Conservation (phyloP, 2,329 filamentous ascomycete genomes). For the Xylaria sp. region DNA sequence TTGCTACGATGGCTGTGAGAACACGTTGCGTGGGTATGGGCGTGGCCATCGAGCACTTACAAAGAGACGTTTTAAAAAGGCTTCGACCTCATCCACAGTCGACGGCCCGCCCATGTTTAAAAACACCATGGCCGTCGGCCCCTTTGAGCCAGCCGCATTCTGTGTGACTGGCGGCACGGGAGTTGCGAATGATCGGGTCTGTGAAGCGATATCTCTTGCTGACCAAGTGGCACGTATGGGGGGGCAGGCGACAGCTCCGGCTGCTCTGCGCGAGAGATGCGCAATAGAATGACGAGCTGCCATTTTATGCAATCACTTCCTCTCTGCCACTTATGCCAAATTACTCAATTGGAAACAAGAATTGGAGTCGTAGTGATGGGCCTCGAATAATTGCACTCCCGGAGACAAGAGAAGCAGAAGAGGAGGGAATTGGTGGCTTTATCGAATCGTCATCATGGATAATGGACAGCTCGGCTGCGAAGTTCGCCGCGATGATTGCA, state of each 20-base stretch:
- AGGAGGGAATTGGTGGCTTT: background rate
- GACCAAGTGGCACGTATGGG: conserved; percentile 40
- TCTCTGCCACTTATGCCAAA: background rate
- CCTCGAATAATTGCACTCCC: background rate
- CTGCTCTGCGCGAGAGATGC: conserved; percentile 51
- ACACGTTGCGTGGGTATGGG: background rate
- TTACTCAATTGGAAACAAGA: background rate
- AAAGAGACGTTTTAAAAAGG: conserved; percentile 91
- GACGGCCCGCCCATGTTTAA: conserved; percentile 98
- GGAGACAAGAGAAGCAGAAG: background rate
- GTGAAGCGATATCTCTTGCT: conserved; percentile 45
- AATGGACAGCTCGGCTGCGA: conserved; percentile 19
- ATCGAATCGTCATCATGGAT: background rate
- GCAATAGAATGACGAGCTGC: conserved; percentile 53
- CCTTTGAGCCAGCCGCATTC: conserved; percentile 73
- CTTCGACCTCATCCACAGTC: conserved; percentile 85
- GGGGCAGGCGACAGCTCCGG: conserved; percentile 39
- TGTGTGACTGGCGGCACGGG: conserved; percentile 82
- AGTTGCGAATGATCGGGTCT: conserved; percentile 65
- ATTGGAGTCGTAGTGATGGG: background rate
- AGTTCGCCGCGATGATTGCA: conserved; percentile 35
- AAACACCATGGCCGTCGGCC: conserved; percentile 97
- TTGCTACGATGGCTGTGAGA: conserved; percentile 63
- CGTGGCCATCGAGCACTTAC: conserved; percentile 61
- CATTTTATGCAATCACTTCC: conserved; percentile 48